These are phyloP conservation scores for Quercus bicolor DNA, from an alignment of 306 rosid species.

Conservation along the genomic window DNA sequence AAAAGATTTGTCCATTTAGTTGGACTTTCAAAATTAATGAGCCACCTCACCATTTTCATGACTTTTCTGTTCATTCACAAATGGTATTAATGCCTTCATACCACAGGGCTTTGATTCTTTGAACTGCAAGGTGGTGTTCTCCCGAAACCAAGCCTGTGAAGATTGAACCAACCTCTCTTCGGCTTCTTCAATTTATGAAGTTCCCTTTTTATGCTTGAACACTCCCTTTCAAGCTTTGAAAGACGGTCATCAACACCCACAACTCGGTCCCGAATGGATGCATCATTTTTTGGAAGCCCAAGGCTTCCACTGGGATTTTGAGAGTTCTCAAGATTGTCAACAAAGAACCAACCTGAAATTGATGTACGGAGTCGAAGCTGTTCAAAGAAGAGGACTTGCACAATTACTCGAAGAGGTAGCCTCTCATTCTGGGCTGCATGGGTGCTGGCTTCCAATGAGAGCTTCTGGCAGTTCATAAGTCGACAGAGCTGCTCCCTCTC, in stretches of 20 bases:
- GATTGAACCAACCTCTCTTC: conserved; percentile 70
- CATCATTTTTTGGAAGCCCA: conserved; percentile 38
- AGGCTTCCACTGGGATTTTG: conserved; percentile 41
- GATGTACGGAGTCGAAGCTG: conserved; percentile 89
- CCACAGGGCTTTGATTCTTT: conserved; percentile 28
- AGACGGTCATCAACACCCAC: conserved; percentile 47
- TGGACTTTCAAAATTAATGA: conserved; percentile 23
- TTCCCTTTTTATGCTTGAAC: conserved; percentile 62
- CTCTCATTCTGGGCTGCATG: conserved; percentile 90
- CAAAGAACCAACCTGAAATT: conserved; percentile 80
- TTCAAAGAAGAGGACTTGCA: conserved; percentile 79
- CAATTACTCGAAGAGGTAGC: conserved; percentile 73
- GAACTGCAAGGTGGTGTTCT: conserved; percentile 40
- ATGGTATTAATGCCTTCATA: conserved; percentile 28
- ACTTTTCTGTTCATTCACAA: conserved; percentile 36
- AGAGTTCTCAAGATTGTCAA: conserved; percentile 56
- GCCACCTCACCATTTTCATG: conserved; percentile 29
- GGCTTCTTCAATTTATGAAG: conserved; percentile 55
- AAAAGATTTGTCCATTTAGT: conserved; percentile 11
- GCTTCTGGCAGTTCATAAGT: conserved; percentile 78
- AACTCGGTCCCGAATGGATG: conserved; percentile 10
- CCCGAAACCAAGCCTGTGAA: conserved; percentile 62
- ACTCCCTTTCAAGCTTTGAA: conserved; percentile 69
- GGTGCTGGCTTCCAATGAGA: conserved; percentile 77
- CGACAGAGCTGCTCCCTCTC: conserved; percentile 87